phyloP scores from a whole-genome alignment of 2,329 filamentous ascomycete genomes.

The Pestalotiopsis fici region DNA sequence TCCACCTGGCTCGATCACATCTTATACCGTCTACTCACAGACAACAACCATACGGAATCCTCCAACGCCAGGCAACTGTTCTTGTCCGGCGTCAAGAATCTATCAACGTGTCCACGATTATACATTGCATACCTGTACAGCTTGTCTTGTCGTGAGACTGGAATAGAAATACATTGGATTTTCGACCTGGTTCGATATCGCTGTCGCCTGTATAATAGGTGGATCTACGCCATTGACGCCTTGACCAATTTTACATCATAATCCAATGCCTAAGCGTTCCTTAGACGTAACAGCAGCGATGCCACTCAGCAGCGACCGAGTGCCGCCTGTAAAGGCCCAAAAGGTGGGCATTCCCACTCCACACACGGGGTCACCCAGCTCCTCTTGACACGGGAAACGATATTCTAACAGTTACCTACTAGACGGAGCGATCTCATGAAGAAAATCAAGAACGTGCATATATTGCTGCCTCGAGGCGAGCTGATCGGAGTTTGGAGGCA shows the following conservation, averaged over 20 bases:
- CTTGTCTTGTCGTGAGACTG: too few relatives aligned
- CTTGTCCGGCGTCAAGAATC: too few relatives aligned
- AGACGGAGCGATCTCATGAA: constrained; percentile 76
- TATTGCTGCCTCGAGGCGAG: constrained; percentile 85
- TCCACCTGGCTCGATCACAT: not conserved
- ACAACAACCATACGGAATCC: not conserved
- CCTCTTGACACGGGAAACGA: too few relatives aligned
- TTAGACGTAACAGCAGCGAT: constrained; percentile 30
- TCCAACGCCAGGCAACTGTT: too few relatives aligned
- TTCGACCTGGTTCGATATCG: not conserved
- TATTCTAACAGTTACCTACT: constrained; percentile 19
- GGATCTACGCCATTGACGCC: not conserved
- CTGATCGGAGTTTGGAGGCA: constrained; percentile 84
- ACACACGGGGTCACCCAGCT: too few relatives aligned
- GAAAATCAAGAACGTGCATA: constrained; percentile 89
- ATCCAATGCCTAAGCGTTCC: constrained; percentile 40
- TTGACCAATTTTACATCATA: not conserved
- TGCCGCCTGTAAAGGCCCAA: constrained; percentile 33
- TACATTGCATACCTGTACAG: not conserved
- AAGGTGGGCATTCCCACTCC: constrained; percentile 27
- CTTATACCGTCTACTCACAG: not conserved
- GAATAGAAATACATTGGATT: too few relatives aligned
- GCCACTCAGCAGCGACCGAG: constrained; percentile 27
- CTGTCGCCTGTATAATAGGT: not conserved
- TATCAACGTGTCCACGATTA: too few relatives aligned